phyloP scores from a whole-genome alignment of 2,329 filamentous ascomycete genomes.

The Septoria petroselini region DNA sequence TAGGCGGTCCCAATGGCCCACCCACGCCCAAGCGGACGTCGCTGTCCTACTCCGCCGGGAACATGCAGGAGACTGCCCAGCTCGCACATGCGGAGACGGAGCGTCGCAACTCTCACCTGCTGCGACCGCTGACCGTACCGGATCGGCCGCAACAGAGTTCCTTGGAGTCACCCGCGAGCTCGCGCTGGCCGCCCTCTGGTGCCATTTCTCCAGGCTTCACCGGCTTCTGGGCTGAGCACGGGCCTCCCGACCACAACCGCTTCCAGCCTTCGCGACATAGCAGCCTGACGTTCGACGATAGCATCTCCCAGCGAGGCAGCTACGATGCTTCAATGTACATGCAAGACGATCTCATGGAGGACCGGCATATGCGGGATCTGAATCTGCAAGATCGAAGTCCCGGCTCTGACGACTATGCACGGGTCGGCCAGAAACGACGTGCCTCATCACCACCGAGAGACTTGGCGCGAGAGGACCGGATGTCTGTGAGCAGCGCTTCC shows the following conservation, averaged over 20 bases:
- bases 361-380: slow-evolving; percentile 51
- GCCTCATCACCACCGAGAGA: slow-evolving; percentile 63
- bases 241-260: slow-evolving; percentile 29
- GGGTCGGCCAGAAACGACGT: slow-evolving; percentile 60
- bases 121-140: slow-evolving; percentile 47
- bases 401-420: slow-evolving; percentile 46
- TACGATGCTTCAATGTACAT: slow-evolving; percentile 60
- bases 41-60: slow-evolving; percentile 30
- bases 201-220: slow-evolving; percentile 46
- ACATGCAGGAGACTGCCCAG: slow-evolving; percentile 33
- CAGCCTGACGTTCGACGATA: slow-evolving; percentile 42
- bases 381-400: slow-evolving; percentile 46
- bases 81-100: slow-evolving; percentile 40
- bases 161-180: slow-evolving; percentile 41
- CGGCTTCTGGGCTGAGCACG: slow-evolving; percentile 44
- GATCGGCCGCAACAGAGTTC: slow-evolving; percentile 40
- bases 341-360: slow-evolving; percentile 53
- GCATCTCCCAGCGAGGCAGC: slow-evolving; percentile 57
- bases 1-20: slow-evolving; percentile 52
- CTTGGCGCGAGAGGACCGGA: slow-evolving; percentile 47
- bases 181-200: slow-evolving; percentile 42
- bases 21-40: slow-evolving; percentile 52
- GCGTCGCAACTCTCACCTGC: slow-evolving; percentile 42
- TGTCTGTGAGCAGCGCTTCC: slow-evolving; percentile 44
- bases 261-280: slow-evolving; percentile 40